Conservation (phyloP, 169 alveolate species). For the Perkinsus olseni region DNA sequence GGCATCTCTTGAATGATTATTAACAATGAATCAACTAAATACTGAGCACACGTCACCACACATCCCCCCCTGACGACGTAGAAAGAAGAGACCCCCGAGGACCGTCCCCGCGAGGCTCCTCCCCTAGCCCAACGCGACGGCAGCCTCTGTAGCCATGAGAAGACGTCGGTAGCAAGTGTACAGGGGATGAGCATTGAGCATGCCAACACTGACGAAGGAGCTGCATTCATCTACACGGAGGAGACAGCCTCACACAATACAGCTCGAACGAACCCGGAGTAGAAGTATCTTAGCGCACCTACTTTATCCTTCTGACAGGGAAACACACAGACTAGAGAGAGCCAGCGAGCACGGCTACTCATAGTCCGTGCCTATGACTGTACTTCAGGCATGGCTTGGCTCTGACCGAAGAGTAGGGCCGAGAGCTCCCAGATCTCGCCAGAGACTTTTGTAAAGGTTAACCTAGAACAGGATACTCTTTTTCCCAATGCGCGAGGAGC, state of each 20-base stretch:
- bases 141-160: no score
- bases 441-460: neutral
- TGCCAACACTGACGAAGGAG: neutral
- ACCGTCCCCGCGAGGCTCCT: no score
- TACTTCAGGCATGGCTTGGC: neutral
- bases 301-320: neutral
- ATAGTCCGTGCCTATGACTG: no score
- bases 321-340: neutral
- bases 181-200: neutral
- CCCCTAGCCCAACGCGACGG: no score
- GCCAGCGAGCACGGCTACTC: no score
- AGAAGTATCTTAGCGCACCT: neutral
- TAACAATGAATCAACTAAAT: neutral
- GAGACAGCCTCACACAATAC: neutral
- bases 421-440: neutral
- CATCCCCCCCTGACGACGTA: no score
- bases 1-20: neutral
- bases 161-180: neutral
- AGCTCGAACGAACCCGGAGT: neutral
- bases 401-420: neutral
- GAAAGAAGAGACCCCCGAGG: no score
- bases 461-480: neutral
- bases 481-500: no score
- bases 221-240: neutral
- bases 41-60: neutral